These are phyloP conservation scores for Calonectria henricotiae DNA, from an alignment of 2,329 filamentous ascomycete genomes.

Conservation along the genomic window DNA sequence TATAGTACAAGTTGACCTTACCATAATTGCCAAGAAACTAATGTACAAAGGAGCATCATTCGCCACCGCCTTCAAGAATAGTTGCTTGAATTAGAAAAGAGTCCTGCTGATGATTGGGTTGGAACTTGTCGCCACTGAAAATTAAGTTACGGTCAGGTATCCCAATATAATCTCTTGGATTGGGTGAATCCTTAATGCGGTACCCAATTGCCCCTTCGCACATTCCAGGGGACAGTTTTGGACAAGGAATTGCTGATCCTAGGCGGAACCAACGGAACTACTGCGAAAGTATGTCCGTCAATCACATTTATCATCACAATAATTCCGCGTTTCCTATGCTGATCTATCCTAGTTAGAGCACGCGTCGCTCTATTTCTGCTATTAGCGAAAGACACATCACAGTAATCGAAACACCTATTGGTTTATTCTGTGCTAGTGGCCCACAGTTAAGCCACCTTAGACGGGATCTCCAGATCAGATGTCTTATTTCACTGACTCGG, in stretches of 20 bases:
- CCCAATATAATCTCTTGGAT: no score
- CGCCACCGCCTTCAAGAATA: no score
- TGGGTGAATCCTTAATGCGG: no score
- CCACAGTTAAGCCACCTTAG: neutral
- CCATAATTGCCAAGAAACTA: no score
- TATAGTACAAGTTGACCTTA: no score
- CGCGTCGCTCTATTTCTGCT: neutral
- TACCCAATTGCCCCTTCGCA: no score
- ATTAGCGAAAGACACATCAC: neutral
- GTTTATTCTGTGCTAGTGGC: neutral
- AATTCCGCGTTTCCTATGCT: neutral
- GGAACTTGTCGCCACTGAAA: no score
- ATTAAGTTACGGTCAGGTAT: no score
- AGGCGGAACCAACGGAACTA: neutral
- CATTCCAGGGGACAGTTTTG: no score
- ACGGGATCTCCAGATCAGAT: neutral
- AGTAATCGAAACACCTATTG: neutral
- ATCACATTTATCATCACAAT: neutral
- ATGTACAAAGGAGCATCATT: no score
- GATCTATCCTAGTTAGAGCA: neutral
- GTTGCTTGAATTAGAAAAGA: no score
- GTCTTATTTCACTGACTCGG: neutral
- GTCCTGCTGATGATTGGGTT: no score
- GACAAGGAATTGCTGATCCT: neutral
- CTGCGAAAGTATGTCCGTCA: neutral